These are phyloP conservation scores for Alternaria tenuissima DNA, from an alignment of 2,329 filamentous ascomycete genomes.

Conservation along the genomic window DNA sequence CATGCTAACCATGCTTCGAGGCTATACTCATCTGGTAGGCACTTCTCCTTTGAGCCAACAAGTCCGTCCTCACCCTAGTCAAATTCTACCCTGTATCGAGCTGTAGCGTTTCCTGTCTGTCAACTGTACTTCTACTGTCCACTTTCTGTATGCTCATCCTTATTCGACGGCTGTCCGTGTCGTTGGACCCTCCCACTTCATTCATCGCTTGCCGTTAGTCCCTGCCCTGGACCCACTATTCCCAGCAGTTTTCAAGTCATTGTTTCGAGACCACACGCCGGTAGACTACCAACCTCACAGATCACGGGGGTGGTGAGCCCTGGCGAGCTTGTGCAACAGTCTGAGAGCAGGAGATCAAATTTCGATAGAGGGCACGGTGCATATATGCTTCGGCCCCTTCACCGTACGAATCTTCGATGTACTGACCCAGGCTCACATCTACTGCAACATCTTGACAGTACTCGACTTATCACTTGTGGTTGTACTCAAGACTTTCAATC, in stretches of 20 bases:
- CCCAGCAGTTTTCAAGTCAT: slow-evolving; percentile 21
- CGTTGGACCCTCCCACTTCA: slow-evolving; percentile 30
- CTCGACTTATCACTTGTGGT: slow-evolving; percentile 12
- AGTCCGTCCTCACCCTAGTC: slow-evolving; percentile 44
- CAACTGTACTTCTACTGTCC: slow-evolving; percentile 46
- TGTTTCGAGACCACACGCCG: slow-evolving; percentile 27
- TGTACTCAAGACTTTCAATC: slow-evolving; percentile 10
- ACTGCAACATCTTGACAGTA: slow-evolving; percentile 6
- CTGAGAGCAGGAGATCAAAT: slow-evolving; percentile 37
- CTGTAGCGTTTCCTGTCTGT: slow-evolving; percentile 41
- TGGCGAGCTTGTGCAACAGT: slow-evolving; percentile 43
- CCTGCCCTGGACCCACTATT: slow-evolving; percentile 21
- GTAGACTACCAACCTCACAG: slow-evolving; percentile 41
- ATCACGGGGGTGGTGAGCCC: slow-evolving; percentile 45
- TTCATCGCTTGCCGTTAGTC: slow-evolving; percentile 27
- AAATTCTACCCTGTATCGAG: slow-evolving; percentile 48
- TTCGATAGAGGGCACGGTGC: slow-evolving; percentile 41
- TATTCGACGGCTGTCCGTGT: slow-evolving; percentile 35
- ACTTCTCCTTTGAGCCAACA: slow-evolving; percentile 53
- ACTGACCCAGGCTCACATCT: slow-evolving; percentile 18
- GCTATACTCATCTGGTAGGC: slow-evolving; percentile 48
- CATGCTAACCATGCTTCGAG: slow-evolving; percentile 42
- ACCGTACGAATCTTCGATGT: slow-evolving; percentile 18
- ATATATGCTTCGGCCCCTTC: slow-evolving; percentile 48
- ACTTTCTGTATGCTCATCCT: slow-evolving; percentile 35